phyloP scores from a whole-genome alignment of 805 yeast species.

The Metschnikowia dekortorum region DNA sequence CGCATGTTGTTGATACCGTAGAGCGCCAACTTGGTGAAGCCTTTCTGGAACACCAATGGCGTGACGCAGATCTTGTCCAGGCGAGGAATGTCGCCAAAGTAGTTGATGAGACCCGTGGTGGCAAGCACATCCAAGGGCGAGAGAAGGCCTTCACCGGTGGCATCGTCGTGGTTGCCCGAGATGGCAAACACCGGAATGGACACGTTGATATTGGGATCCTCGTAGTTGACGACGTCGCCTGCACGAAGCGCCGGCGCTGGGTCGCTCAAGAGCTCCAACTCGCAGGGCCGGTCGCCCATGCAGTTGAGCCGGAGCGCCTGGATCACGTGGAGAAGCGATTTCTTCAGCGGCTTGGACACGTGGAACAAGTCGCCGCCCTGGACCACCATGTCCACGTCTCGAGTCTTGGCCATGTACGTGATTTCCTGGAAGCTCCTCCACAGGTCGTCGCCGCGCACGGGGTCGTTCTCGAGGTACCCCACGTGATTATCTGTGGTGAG shows the following conservation, averaged over 20 bases:
- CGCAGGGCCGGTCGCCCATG: constrained; percentile 84
- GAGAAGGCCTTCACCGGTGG: constrained; percentile 78
- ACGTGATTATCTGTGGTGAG: constrained; percentile 96
- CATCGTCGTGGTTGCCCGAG: constrained; percentile 95
- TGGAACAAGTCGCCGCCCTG: constrained; percentile 96
- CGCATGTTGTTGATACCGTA: constrained; percentile 87
- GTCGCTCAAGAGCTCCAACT: constrained; percentile 76
- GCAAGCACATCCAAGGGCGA: constrained; percentile 84
- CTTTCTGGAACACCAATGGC: constrained; percentile 82
- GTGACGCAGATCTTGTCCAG: constrained; percentile 68
- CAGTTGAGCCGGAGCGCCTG: constrained; percentile 65
- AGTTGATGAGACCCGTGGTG: constrained; percentile 79
- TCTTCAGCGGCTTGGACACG: constrained; percentile 81
- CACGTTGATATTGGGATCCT: constrained; percentile 85
- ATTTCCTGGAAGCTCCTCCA: constrained; percentile 86
- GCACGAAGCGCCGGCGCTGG: constrained; percentile 59
- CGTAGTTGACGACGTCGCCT: constrained; percentile 74
- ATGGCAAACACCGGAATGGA: constrained; percentile 89
- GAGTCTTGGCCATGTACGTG: constrained; percentile 59
- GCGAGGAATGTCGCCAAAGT: constrained; percentile 78
- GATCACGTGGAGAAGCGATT: constrained; percentile 79
- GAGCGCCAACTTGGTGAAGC: constrained; percentile 73
- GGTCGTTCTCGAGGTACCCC: constrained; percentile 86
- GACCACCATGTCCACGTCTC: constrained; percentile 79
- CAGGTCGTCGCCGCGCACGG: constrained; percentile 84